phyloP scores from a whole-genome alignment of 129 eudicot genomes.

The Chrysanthemum seticuspe region DNA sequence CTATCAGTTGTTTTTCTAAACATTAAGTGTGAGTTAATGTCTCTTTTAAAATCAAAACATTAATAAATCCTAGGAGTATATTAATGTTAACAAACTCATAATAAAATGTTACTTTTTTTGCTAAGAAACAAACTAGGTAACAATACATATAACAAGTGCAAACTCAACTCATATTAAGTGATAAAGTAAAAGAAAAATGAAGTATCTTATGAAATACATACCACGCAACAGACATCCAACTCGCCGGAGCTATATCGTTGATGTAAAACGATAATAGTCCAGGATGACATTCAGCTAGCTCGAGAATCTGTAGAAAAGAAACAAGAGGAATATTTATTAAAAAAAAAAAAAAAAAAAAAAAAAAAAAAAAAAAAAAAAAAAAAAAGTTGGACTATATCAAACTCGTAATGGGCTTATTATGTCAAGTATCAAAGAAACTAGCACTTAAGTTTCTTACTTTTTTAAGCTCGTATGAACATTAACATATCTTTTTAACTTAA shows the following conservation, averaged over 20 bases:
- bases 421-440: background rate
- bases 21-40: too few relatives aligned
- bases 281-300: slow-evolving; percentile 31
- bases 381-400: too few relatives aligned
- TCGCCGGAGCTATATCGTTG: slow-evolving; percentile 58
- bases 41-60: too few relatives aligned
- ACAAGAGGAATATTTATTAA: too few relatives aligned
- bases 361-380: background rate
- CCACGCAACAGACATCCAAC: slow-evolving; percentile 81
- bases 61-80: too few relatives aligned
- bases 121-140: background rate
- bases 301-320: slow-evolving; percentile 33
- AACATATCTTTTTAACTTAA: background rate
- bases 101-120: too few relatives aligned
- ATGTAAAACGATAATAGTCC: slow-evolving; percentile 39
- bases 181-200: background rate
- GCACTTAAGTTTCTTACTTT: background rate
- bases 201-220: slow-evolving; percentile 15
- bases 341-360: background rate
- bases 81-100: too few relatives aligned
- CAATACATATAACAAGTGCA: background rate
- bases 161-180: background rate
- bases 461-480: background rate
- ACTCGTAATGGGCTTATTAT: too few relatives aligned
- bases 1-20: too few relatives aligned